Evolutionary conservation across 1,139 yeast species (phyloP), one percentile per base, ranked within the genome.

Genomic region (Debaryomyces coudertii): DNA sequence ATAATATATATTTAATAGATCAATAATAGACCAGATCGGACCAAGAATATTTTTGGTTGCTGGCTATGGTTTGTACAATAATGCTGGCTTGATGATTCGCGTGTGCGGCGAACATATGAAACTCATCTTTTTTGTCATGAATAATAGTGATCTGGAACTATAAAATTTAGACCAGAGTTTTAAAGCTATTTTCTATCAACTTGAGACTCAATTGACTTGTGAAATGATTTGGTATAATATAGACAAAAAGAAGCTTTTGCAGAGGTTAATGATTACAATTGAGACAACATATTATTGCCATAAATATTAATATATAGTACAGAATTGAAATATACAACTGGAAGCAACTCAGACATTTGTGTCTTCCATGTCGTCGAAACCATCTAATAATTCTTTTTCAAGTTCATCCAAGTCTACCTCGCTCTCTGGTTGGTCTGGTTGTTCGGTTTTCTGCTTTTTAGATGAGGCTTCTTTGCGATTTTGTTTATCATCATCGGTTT

Each of bases 331-430:
- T 28, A 42, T 28, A 28, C 20, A 15, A 16, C n/a, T 7, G 12
- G 9, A 29, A 33, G 44, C 16, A 18, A 3, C 45, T 39, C 28
- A 40, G 31, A 27, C 14, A 18, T 25, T 18, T 20, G 28, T 14
- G 7, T 64, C 69, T 24, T 72, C 76, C 44, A 74, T 58, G 46
- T 73, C 77, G 40, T 73, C 77, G 60, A 76, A 73, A 6, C 77
- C 79, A 50, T 73, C 77, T 36, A 75, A 58, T 38, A 76, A 61
- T 53, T 75, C 80, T 50, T 73, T 68, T 51, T 76, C 80, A 28
- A 76, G 68, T 49, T 72, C 80, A 42, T 73, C 78, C 45, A 73
- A 52, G 27, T 68, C 69, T 2, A 52, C 64, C 12, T 47, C 55
- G 28, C 27, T 39, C 12, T 36, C 47, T 20, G 31, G 47, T 25